Percentiles rank a stretch among this genome's conserved stretches.
Conservation (phyloP, 331 rosid species). For the Ulmus americana region DNA sequence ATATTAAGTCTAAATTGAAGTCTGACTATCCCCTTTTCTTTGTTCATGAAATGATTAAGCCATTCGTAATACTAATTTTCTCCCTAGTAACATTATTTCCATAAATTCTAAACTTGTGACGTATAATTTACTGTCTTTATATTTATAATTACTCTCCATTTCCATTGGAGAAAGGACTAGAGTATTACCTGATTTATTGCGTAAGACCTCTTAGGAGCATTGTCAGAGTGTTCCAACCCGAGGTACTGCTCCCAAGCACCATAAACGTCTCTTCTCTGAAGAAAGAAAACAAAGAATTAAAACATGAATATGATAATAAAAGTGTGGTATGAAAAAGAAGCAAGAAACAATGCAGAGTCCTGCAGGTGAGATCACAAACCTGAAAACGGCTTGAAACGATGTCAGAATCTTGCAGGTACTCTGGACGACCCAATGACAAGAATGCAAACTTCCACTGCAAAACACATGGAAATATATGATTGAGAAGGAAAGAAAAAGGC, state of each 20-base stretch:
- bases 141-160: too few relatives aligned
- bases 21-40: too few relatives aligned
- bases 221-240: conserved; percentile 83
- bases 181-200: conserved; percentile 59
- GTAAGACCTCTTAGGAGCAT: conserved; percentile 60
- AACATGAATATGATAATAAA: neutral
- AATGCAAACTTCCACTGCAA: conserved; percentile 91
- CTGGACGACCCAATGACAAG: conserved; percentile 80
- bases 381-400: conserved; percentile 69
- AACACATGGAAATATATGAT: conserved; percentile 3
- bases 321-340: neutral
- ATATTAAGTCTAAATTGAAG: neutral
- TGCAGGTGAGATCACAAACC: conserved; percentile 32
- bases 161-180: too few relatives aligned
- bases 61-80: too few relatives aligned
- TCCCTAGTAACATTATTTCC: too few relatives aligned
- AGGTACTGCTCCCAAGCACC: conserved; percentile 99
- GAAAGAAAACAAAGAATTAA: neutral
- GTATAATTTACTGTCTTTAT: too few relatives aligned
- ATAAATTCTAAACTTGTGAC: too few relatives aligned
- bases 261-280: conserved; percentile 73
- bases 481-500: neutral
- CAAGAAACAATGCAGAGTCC: neutral
- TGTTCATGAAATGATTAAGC: neutral
- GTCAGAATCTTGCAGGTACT: conserved; percentile 78